Base-by-base conservation (phyloP, 2,329 filamentous ascomycete species). In the Pseudogymnoascus sp. region DNA sequence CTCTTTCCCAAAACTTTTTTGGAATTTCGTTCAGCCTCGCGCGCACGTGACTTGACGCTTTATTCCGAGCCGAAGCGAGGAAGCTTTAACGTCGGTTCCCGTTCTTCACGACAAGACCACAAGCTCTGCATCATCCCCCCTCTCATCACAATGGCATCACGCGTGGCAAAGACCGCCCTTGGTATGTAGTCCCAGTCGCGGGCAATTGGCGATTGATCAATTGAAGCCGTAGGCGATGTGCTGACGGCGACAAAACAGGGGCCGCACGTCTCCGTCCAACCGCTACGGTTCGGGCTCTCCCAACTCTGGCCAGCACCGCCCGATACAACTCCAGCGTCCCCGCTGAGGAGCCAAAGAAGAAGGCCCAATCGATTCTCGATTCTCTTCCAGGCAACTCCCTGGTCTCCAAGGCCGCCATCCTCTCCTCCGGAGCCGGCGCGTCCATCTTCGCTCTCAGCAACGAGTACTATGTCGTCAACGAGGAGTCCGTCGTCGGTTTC, bases 401-500 rank as follows among this genome's bases (percentile, higher is more conserved):
- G 69, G 81, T 96, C 76, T 96, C 91, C 79, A 99, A 99, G 88
- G 92, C 91, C 71, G 95, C 95, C 74, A 93, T 97, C 76, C 89
- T 99, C 74, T 97, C 93, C 75, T 93, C 91, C 73, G 88, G 89
- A 69, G 91, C 95, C 74, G 93, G 90, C 80, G 80, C 96, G 72
- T 93, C 90, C 74, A 85, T 96, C 78, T 96, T 95, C 76, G 95
- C 92, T 75, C 92, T 99, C 81, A 96, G 90, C 87, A 99, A 96
- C 82, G 95, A 99, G 86, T 92, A 97, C 83, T 97, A 97, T 81
- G 92, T 99, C 77, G 85, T 99, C 80, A 99, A 99, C 83, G 95
- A 99, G 85, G 95, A 99, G 84, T 90, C 93, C 68, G 90, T 99
- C 76, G 90, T 96, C 75, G 90, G 91, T 70, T 86, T 99, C 81